Evolutionary conservation across 345 rosid species (phyloP), one percentile per base, ranked within the genome.

Genomic region (Citrus unshiu): DNA sequence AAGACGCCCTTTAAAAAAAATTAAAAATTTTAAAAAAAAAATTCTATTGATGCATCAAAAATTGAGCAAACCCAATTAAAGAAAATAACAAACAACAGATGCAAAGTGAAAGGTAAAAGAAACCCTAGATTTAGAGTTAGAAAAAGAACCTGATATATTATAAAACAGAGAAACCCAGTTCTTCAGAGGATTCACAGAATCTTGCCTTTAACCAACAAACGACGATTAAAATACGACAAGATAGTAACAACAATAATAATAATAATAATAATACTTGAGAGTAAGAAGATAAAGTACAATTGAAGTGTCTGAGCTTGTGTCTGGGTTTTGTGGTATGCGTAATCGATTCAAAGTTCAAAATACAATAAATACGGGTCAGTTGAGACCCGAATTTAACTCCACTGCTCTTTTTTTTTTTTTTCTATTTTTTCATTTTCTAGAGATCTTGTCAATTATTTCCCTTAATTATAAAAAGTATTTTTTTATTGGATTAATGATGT

Each of bases 381-480:
- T 18, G 19, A 37, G 32, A 37, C 65, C 77, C 77, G 77, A 59
- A 59, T 46, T 73, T 73, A 16, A n/a, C 56, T 73, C 67, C 35
- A 13, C 39, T 32, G 14, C 2, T 56, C 34, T 32, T 27, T 29
- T 57, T 54, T 54, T 30, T 57, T 3, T 19, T 4, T 24, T 51
- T 2, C 12, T 10, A 13, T 43, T 25, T 46, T 4, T 6, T 22
- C n/a, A 0, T 12, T n/a, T 6, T 70, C 8, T 24, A 6, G 0
- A 35, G 16, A 19, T 0, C 1, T 5, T 13, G 18, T 66, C 46
- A 21, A 21, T 22, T 43, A 60, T 62, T 62, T 62, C 9, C 30
- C 14, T 9, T 25, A 25, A 21, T n/a, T 8, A 59, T 43, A 10
- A 40, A 40, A 40, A 22, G 6, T 5, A 0, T 6, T n/a, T 4